Conservation (phyloP, 768 basidiomycete species). For the Rhodosporidiobolus odoratus region DNA sequence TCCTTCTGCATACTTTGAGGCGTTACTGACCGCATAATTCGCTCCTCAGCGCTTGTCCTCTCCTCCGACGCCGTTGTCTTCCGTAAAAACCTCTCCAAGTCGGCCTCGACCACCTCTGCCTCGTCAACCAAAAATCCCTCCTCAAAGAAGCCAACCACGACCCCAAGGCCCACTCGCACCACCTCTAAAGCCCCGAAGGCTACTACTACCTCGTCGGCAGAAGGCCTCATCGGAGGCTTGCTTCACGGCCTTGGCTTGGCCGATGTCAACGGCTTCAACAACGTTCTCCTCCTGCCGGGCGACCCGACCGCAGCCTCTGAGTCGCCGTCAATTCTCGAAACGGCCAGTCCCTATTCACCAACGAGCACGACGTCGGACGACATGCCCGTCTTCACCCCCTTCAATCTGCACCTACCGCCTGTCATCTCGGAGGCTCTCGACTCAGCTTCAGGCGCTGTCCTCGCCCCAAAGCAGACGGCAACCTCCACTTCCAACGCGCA, state of each 20-base stretch:
- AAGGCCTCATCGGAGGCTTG: constrained; percentile 12
- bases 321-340: not conserved
- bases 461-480: not conserved
- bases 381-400: not conserved
- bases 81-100: constrained; percentile 15
- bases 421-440: not conserved
- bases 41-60: constrained; percentile 27
- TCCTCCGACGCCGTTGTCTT: constrained; percentile 28
- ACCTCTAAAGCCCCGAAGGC: not conserved
- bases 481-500: not conserved
- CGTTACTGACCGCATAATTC: not conserved
- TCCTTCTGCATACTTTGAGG: not conserved
- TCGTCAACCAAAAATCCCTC: not conserved
- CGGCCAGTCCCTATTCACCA: not conserved
- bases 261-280: not conserved
- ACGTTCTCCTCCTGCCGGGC: not conserved
- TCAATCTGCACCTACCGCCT: not conserved
- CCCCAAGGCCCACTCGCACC: not conserved
- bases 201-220: constrained; percentile 3
- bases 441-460: not conserved
- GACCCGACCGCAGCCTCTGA: not conserved
- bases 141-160: not conserved
- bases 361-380: too few relatives aligned
- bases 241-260: constrained; percentile 8
- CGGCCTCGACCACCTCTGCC: not conserved